These are phyloP conservation scores for Termitomyces eurrhizus DNA, from an alignment of 768 basidiomycete species.

Conservation along the genomic window DNA sequence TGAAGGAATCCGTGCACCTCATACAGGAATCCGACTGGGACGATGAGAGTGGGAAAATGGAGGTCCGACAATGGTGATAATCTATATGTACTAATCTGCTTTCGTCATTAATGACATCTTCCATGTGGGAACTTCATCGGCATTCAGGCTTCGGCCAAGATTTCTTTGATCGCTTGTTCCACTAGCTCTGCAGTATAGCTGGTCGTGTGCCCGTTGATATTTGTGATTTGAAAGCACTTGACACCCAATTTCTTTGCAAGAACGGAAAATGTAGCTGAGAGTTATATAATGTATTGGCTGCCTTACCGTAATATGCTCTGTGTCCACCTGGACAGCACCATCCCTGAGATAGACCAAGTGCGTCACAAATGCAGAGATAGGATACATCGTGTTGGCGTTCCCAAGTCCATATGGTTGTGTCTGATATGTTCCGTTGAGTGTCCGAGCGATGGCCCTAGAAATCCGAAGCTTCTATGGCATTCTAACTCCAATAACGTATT, in stretches of 20 bases:
- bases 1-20: too few relatives aligned
- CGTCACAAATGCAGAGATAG: slow-evolving; percentile 77
- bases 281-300: slow-evolving; percentile 2
- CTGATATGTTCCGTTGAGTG: slow-evolving; percentile 62
- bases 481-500: neutral
- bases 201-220: slow-evolving; percentile 15
- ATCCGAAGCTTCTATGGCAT: slow-evolving; percentile 3
- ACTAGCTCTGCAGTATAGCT: slow-evolving; percentile 47
- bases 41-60: neutral
- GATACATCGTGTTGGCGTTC: slow-evolving; percentile 60
- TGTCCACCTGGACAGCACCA: slow-evolving; percentile 60
- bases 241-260: slow-evolving; percentile 52
- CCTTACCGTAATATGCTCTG: slow-evolving; percentile 57
- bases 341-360: slow-evolving; percentile 78
- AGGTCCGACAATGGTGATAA: neutral
- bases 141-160: slow-evolving; percentile 16
- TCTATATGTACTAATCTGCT: slow-evolving; percentile 9
- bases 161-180: slow-evolving; percentile 34
- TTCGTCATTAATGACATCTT: slow-evolving; percentile 11
- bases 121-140: slow-evolving; percentile 12
- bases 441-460: slow-evolving; percentile 60
- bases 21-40: neutral
- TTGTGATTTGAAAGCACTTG: slow-evolving; percentile 48
- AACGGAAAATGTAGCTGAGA: slow-evolving; percentile 6
- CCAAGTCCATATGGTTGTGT: slow-evolving; percentile 52